Evolutionary conservation across 1,139 yeast genomes (phyloP), one percentile per base, ranked within the genome.

Genomic region (Saccharomycopsis crataegensis): DNA sequence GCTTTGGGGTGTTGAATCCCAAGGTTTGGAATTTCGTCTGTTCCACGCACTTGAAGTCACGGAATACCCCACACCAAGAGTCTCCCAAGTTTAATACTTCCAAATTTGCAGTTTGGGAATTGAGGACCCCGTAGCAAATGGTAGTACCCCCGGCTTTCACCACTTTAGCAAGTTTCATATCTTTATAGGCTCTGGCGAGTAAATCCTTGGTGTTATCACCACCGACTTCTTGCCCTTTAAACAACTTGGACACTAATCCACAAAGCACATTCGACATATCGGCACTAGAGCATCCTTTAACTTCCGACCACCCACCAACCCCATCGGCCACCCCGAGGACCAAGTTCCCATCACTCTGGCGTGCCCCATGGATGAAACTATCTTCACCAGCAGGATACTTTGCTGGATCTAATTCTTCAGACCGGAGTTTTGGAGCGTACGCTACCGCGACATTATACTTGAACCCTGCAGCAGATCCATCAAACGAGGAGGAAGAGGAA

Each of bases 91-190:
- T 93, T 3, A 94, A 86, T 0, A 89, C 84, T 46, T 73, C 70
- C 41, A 93, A 67, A 41, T 68, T 67, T 8, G 81, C 82, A 8
- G 31, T 34, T 16, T 76, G 74, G 1, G 81, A 73, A 14, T 81
- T 72, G 48, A 88, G 78, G 6, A 86, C 76, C 1, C 96, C 98
- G 50, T 87, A 77, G 63, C 96, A 88, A 1, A 95, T 91, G 0
- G 99, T 93, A 1, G 98, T 88, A n/a, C 97, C 95, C 4, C 99
- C 99, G 43, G 91, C 95, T 65, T 83, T 79, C 8, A 86, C 95
- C 48, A 73, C 74, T 1, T 82, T 81, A 8, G 81, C 80, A 1
- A 66, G 59, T 56, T 73, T 67, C 9, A 90, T 75, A 45, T 75
- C 70, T 0, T 70, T 64, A 62, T 81, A 90, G 0, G 95, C 84